phyloP scores from a whole-genome alignment of 805 yeast species.

The Blastobotrys chiropterorum region DNA sequence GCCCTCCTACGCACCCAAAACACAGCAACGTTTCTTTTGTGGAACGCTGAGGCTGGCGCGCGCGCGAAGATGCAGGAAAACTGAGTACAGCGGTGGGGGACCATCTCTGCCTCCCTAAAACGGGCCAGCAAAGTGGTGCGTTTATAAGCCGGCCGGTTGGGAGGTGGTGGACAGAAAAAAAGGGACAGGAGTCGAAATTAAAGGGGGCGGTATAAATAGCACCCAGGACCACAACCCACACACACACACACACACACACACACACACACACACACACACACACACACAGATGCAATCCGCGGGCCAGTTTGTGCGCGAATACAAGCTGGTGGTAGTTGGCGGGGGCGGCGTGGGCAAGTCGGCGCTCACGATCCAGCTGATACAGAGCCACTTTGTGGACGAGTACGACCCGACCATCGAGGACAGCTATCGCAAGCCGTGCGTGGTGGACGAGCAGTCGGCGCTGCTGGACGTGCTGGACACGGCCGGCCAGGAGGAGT shows the following conservation, averaged over 20 bases:
- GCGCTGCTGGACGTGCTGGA: conserved; percentile 83
- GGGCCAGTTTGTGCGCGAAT: conserved; percentile 45
- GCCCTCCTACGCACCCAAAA: too few relatives aligned
- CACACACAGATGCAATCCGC: neutral
- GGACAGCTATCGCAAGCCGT: conserved; percentile 65
- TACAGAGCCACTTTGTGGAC: conserved; percentile 91
- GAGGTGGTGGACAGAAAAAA: too few relatives aligned
- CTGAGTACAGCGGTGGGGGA: neutral
- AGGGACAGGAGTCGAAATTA: too few relatives aligned
- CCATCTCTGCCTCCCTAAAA: neutral
- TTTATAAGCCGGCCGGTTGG: neutral
- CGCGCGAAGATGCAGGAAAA: neutral
- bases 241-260: neutral
- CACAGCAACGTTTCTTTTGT: neutral
- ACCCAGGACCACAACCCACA: neutral
- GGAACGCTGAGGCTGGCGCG: neutral
- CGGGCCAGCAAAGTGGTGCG: neutral
- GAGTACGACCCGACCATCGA: conserved; percentile 99
- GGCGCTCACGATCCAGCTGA: conserved; percentile 89
- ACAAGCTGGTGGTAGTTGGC: conserved; percentile 91
- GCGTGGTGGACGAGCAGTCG: conserved; percentile 72
- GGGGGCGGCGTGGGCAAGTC: conserved; percentile 99
- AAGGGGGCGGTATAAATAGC: neutral
- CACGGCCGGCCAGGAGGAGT: conserved; percentile 98
- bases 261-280: neutral